Base-by-base conservation (phyloP, 2,329 filamentous ascomycete species). In the Aaosphaeria pasadenensis region DNA sequence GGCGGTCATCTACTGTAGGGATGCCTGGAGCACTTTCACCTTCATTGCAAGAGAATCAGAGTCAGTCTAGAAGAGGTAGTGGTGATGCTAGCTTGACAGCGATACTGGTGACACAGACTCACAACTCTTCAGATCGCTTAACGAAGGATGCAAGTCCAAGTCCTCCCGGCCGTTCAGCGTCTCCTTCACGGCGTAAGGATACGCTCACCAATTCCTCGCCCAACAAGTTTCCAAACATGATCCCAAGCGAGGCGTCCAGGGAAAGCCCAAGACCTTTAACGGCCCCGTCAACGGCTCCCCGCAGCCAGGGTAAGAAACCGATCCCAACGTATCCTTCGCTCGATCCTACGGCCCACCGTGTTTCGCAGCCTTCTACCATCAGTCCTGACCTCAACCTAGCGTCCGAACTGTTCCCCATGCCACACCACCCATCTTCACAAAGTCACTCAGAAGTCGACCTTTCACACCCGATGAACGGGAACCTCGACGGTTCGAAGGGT, bases 31-130 rank as follows among this genome's bases (percentile, higher is more conserved):
- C 54, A 36, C 54, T 52, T 30, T 48, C 53, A 35, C 42, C 56
- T 7, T 42, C 50, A n/a, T 63, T 62, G 24, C 56, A 55, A 7
- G 66, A 71, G 45, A 67, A 67, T 31, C 64, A 65, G 42, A 65
- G 53, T 47, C 62, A 62, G 39, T 70, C 69, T 7, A 60, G 69
- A 46, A 59, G 69, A 51, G 67, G 64, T 7, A 71, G 69, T 46
- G 66, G 62, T 42, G 69, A 71, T 52, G 63, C 69, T n/a, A 71
- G 67, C 50, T 48, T 71, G 39, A 71, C 69, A 17, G 66, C 67
- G 3, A 70, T 71, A 44, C 53, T 71, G 17, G 64, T 71, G 30
- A 71, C 69, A n/a, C 63, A 70, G 38, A 63, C 64, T 9, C 60
- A 58, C n/a, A 66, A 66, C 41, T 44, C 55, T 4, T 49, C 62